phyloP scores from a whole-genome alignment of 2,329 filamentous ascomycete genomes.

The Fusarium floridanum region DNA sequence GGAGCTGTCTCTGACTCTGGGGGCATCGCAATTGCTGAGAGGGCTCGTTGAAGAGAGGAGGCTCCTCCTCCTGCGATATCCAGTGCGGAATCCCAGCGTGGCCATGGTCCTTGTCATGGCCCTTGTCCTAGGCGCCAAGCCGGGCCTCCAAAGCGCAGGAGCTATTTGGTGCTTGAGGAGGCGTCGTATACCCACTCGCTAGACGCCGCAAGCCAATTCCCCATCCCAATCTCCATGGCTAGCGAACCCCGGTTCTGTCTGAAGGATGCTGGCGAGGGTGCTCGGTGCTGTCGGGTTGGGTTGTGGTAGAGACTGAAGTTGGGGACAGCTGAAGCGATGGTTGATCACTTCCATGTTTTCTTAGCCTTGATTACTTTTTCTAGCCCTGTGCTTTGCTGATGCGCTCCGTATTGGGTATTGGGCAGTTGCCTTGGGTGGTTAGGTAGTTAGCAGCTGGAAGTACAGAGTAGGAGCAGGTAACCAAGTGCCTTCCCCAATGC shows the following conservation, averaged over 20 bases:
- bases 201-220: slow-evolving; percentile 37
- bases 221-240: slow-evolving; percentile 38
- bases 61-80: not conserved
- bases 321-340: slow-evolving; percentile 11
- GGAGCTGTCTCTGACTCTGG: not conserved
- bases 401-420: not conserved
- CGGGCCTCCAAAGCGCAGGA: slow-evolving; percentile 20
- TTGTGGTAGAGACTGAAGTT: not conserved
- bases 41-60: not conserved
- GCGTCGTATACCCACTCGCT: slow-evolving; percentile 25
- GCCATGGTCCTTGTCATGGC: slow-evolving; percentile 14
- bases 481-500: slow-evolving; percentile 12
- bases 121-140: slow-evolving; percentile 23
- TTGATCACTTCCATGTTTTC: slow-evolving; percentile 33
- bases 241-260: slow-evolving; percentile 17
- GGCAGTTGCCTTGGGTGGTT: not conserved
- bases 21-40: not conserved
- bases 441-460: not conserved
- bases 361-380: slow-evolving; percentile 5
- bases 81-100: slow-evolving; percentile 10
- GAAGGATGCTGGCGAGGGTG: slow-evolving; percentile 5
- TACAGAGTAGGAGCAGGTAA: not conserved
- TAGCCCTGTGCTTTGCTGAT: not conserved
- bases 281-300: slow-evolving; percentile 1
- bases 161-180: slow-evolving; percentile 26